Evolutionary conservation across 345 rosid genomes (phyloP).

Genomic region (Rhodamnia rubescens): DNA sequence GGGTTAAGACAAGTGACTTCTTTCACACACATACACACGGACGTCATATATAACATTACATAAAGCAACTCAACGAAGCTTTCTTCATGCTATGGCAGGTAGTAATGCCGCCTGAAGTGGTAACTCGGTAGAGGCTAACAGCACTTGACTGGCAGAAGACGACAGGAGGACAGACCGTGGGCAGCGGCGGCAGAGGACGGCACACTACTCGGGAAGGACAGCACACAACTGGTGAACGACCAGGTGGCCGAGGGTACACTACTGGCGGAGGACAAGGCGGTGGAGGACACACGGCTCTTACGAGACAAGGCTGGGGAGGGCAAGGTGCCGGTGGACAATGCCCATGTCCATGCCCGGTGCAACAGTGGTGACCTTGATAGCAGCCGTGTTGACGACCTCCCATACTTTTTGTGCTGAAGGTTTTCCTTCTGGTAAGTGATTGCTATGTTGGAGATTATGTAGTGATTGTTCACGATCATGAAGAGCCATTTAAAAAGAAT

Average conservation of each 20-base stretch:
- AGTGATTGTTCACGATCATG: neutral
- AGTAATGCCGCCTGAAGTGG: neutral
- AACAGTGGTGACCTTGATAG: too few relatives aligned
- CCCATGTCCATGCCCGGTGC: too few relatives aligned
- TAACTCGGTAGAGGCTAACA: neutral
- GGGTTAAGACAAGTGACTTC: neutral
- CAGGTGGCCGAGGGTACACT: too few relatives aligned
- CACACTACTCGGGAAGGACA: too few relatives aligned
- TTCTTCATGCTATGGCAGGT: neutral
- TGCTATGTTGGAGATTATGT: neutral
- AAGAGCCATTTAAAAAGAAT: neutral
- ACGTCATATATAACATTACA: neutral
- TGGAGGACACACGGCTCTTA: too few relatives aligned
- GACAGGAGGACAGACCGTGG: neutral
- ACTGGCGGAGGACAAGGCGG: too few relatives aligned
- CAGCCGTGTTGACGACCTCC: too few relatives aligned
- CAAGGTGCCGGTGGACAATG: too few relatives aligned
- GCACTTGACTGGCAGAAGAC: neutral
- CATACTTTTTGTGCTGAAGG: too few relatives aligned
- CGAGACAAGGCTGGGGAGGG: too few relatives aligned
- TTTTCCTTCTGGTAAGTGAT: too few relatives aligned
- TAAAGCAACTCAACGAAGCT: neutral
- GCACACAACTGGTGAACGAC: too few relatives aligned
- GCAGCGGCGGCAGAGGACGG: conserved; percentile 33
- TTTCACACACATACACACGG: neutral